Conservation (phyloP, 768 basidiomycete species). For the Wakefieldia striispora region DNA sequence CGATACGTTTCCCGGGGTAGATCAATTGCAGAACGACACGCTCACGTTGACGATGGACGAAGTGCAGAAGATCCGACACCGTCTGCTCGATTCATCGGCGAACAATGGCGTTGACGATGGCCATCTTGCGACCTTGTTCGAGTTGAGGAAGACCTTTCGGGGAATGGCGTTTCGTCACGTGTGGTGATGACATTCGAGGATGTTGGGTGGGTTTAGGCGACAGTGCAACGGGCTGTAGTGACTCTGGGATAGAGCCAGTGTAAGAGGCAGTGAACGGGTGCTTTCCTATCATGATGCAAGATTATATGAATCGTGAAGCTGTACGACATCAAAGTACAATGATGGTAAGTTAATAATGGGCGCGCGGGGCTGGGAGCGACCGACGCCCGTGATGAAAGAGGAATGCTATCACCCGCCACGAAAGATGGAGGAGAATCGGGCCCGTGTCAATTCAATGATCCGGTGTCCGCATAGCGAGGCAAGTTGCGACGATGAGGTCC, state of each 20-base stretch:
- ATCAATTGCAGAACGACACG: slow-evolving; percentile 2
- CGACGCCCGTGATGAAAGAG: background rate
- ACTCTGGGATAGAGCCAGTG: background rate
- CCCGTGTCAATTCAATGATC: slow-evolving; percentile 16
- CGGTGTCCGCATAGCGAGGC: slow-evolving; percentile 30
- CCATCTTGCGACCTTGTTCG: slow-evolving; percentile 19
- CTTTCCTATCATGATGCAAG: background rate
- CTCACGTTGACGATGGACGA: slow-evolving; percentile 20
- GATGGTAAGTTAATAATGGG: background rate
- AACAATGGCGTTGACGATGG: slow-evolving; percentile 3
- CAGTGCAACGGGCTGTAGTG: background rate
- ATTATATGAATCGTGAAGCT: background rate
- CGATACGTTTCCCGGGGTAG: background rate
- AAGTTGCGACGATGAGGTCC: slow-evolving; percentile 32
- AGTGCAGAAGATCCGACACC: slow-evolving; percentile 13
- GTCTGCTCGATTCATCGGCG: slow-evolving; percentile 8
- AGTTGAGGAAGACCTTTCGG: slow-evolving; percentile 18
- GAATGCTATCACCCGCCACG: background rate
- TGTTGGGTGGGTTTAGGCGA: background rate
- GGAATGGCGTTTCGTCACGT: slow-evolving; percentile 25
- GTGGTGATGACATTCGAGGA: slow-evolving; percentile 15
- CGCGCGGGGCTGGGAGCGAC: background rate
- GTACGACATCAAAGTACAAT: slow-evolving; percentile 2
- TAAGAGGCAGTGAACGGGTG: background rate
- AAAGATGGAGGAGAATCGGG: background rate